Conservation (phyloP, 2,329 filamentous ascomycete genomes). For the Camillea tinctor region DNA sequence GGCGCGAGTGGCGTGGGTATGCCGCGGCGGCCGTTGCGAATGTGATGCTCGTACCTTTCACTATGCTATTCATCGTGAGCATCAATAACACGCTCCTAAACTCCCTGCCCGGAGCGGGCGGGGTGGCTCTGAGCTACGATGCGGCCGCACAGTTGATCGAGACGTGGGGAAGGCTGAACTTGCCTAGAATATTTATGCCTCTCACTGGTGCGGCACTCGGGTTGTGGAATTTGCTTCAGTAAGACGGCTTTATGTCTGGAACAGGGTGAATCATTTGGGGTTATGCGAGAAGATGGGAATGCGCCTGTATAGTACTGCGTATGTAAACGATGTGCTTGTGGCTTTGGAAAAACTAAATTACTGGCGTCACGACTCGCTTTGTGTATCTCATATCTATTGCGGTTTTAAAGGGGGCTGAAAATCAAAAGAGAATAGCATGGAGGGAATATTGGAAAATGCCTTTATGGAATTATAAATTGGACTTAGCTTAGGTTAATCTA, state of each 20-base stretch:
- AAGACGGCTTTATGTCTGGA: neutral
- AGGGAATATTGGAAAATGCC: too few species aligned
- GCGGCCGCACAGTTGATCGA: constrained; percentile 15
- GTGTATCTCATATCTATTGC: too few species aligned
- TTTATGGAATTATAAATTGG: too few species aligned
- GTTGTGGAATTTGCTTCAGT: constrained; percentile 26
- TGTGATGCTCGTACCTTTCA: constrained; percentile 23
- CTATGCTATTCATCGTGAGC: constrained; percentile 18
- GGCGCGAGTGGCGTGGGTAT: constrained; percentile 26
- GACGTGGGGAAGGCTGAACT: constrained; percentile 22
- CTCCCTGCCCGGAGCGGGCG: constrained; percentile 5
- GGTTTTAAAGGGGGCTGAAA: too few species aligned
- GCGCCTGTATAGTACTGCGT: too few species aligned
- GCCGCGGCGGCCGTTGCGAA: constrained; percentile 22
- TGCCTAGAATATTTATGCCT: constrained; percentile 21
- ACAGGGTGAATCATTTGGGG: too few species aligned
- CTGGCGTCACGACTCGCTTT: too few species aligned
- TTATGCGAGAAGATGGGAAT: too few species aligned
- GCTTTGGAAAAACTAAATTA: too few species aligned
- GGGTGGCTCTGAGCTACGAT: constrained; percentile 14
- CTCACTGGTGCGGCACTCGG: constrained; percentile 21
- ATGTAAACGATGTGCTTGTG: too few species aligned
- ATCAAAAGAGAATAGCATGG: too few species aligned
- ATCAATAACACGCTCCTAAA: constrained; percentile 20
- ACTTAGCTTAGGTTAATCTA: too few species aligned